Evolutionary conservation across 1,284 basidiomycete genomes (phyloP), one percentile per base, ranked within the genome.

Genomic region (Ganoderma lingzhi): DNA sequence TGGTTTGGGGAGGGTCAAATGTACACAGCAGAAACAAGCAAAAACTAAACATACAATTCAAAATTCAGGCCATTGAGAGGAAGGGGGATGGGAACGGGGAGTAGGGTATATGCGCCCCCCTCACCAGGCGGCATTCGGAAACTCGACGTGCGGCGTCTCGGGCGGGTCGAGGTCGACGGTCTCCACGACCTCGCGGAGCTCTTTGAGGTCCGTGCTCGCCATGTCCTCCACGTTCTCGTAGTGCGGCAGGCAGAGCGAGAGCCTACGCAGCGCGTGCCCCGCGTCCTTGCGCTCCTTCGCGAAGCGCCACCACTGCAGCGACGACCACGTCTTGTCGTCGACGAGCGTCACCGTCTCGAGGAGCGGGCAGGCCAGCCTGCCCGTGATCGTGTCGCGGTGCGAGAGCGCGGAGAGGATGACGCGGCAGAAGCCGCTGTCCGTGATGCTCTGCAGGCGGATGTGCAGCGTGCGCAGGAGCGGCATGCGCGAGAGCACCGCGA

Each of bases 251-350:
- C 70, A 71, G 70, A 79, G 73, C 61, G 78, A 79, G 32, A 79
- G 73, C 10, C 71, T 71, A 60, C 76, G 76, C 48, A 79, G 69
- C 8, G 74, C 73, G 45, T 75, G 71, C 14, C 78, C 78, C 2
- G 65, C 71, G 32, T 72, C 60, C 58, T 67, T 62, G 32, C 78
- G 76, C 66, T 69, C 65, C 69, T 75, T 58, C 32, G 78, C 78
- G 62, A 79, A 71, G 32, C 69, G 71, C 70, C 75, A 79, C 68
- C 75, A 78, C 66, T 78, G 78, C 55, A 79, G 72, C 37, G 75
- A 75, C 30, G 78, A 79, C 78, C 78, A 79, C 62, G 78, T 78
- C 73, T 74, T 76, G 73, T 79, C 78, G 45, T 78, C 75, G 23
- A 67, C 61, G 55, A 79, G 74, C 44, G 70, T 72, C 37, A 79